Evolutionary conservation across 2,329 filamentous ascomycete species (phyloP), one percentile per base, ranked within the genome.

Genomic region (Penicillium digitatum): DNA sequence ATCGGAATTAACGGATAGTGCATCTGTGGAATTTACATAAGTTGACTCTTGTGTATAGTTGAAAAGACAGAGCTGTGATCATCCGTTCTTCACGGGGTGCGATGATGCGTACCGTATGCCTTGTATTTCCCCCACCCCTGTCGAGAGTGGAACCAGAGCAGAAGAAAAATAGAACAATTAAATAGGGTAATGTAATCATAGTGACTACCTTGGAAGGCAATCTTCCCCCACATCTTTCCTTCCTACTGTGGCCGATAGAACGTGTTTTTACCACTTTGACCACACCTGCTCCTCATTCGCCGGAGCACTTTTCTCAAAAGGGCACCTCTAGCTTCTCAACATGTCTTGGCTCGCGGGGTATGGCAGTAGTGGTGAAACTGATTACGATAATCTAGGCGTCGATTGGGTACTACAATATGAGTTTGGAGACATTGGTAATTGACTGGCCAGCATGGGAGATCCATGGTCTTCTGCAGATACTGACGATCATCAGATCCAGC

Each of bases 401-500:
- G 92, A 96, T 78, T 96, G 90, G 79, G 90, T 96, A 54, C 82
- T 96, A 59, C 83, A 86, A 68, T 96, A 89, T 75, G 81, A 86
- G 55, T 87, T 93, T 67, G 82, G 85, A 26, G 78, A 83, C 42
- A 81, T 84, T 54, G 84, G 89, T 88, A 78, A 39, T 26, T 29
- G 7, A 49, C 74, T 62, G 59, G 44, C 27, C 38, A n/a, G 20
- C 16, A 35, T 24, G 8, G 18, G 3, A 29, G 14, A 24, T 24
- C 20, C n/a, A 39, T 39, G 32, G 27, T 43, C 31, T 11, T 48
- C 43, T 56, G 54, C 60, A 61, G 40, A 53, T 45, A 48, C 47
- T 62, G 49, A 53, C 51, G 14, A 53, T 22, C 37, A 35, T 20
- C 64, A 90, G 89, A 87, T 64, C 85, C 83, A 64, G 74, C 78